Evolutionary conservation across 2,329 filamentous ascomycete species (phyloP).

Genomic region (Ceratocystis destructans): DNA sequence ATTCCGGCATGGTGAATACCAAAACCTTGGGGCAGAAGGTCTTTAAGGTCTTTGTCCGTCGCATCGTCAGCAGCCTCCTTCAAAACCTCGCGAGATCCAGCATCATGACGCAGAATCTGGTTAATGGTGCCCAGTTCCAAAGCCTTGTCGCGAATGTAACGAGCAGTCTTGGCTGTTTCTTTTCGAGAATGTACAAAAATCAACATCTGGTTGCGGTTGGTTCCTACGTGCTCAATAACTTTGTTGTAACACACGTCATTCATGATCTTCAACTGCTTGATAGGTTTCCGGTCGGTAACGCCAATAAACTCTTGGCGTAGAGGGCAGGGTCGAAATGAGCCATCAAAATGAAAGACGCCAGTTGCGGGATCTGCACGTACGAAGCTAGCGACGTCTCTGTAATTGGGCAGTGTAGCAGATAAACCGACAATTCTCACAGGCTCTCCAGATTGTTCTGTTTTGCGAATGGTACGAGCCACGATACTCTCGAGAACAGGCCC

Average conservation of each 20-base stretch:
- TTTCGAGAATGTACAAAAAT: conserved; percentile 98
- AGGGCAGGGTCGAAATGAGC: conserved; percentile 83
- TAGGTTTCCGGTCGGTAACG: conserved; percentile 93
- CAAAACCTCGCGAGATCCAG: conserved; percentile 77
- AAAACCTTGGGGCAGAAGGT: conserved; percentile 88
- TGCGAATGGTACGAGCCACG: conserved; percentile 83
- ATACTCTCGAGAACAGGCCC: conserved; percentile 95
- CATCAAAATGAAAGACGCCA: conserved; percentile 92
- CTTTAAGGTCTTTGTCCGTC: conserved; percentile 78
- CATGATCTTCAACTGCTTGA: conserved; percentile 98
- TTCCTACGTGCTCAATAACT: conserved; percentile 88
- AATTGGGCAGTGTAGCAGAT: conserved; percentile 91
- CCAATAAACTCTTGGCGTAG: conserved; percentile 95
- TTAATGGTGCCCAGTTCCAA: conserved; percentile 95
- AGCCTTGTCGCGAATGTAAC: conserved; percentile 91
- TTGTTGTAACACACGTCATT: conserved; percentile 98
- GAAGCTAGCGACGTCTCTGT: conserved; percentile 90
- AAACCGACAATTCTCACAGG: conserved; percentile 83
- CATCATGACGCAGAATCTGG: conserved; percentile 85
- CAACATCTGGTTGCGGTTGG: conserved; percentile 90
- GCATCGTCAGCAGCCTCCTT: conserved; percentile 72
- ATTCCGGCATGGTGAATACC: conserved; percentile 98
- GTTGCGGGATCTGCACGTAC: conserved; percentile 74
- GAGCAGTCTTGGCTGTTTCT: conserved; percentile 93
- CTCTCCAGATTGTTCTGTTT: conserved; percentile 86